Base-by-base conservation (phyloP, 2,329 filamentous ascomycete species). In the Cladophialophora carrionii region DNA sequence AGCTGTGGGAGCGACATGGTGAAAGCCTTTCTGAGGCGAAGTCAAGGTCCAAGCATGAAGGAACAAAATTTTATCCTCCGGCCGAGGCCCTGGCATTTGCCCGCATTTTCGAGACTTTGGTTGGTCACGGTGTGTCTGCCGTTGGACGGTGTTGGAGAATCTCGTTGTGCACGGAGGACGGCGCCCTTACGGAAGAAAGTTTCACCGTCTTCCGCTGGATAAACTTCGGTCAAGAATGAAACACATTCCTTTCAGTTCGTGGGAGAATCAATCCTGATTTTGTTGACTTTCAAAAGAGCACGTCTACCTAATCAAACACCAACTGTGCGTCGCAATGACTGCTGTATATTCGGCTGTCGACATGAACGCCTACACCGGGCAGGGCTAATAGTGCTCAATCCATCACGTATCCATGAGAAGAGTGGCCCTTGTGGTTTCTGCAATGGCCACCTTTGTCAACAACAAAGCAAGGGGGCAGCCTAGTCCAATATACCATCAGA, bases 81-180 rank as follows among this genome's bases (percentile, higher is more conserved):
- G 48, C 22, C 22, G 48, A 20, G 24, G 52, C 26, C 14, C 29
- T 29, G 5, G 26, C 52, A 54, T 34, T 54, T 54, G 52, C 29
- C 52, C 52, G 52, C 52, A 54, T 31, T 54, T n/a, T 54, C 52
- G 52, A 54, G 52, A 8, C 52, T 54, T 29, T 54, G 52, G 52
- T 54, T 54, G 52, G 52, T 54, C 29, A 12, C 20, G 7, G 20
- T 29, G 26, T 24, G 26, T 14, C 26, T 26, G 22, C 48, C 48
- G 48, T 52, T 52, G 48, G 20, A 29, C 48, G 48, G 48, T 29
- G 48, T 31, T 34, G 52, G 52, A 31, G 52, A 20, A n/a, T 54
- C 29, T 20, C 12, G 26, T 29, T 29, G 26, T 29, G 26, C 26
- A 29, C 26, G 26, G 26, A 29, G 6, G 26, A 29, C 26, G 26